Evolutionary conservation across 768 basidiomycete species (phyloP), one percentile per base, ranked within the genome.

Genomic region (Calocera cornea): DNA sequence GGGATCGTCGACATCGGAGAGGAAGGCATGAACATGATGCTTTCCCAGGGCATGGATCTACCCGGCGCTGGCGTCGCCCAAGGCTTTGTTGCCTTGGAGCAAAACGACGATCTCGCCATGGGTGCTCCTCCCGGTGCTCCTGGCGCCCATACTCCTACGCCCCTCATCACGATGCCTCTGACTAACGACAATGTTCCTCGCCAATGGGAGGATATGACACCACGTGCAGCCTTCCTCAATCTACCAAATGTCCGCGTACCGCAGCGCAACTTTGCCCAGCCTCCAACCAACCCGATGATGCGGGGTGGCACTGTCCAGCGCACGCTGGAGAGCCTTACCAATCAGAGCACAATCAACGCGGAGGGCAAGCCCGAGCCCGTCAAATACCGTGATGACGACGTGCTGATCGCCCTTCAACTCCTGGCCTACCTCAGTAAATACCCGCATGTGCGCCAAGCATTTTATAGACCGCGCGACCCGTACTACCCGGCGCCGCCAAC

Each of bases 391-490:
- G 94, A 98, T 74, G 95, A 99, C 72, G 95, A 97, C 70, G 92
- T 98, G 0, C 80, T 98, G 1, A 83, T 95, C 10, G 86, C 88
- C 22, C 78, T 99, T 14, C 95, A 99, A 75, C 86, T 98, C 1
- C 83, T 99, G 0, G 97, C 97, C 1, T 98, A 99, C 74, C 82
- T 98, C 19, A 92, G 89, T 78, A 98, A 99, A 77, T 98, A 99
- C 75, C 94, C 97, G 0, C 95, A 98, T 75, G 95, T 98, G 2
- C 82, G 97, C 11, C 88, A 94, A 73, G 92, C 94, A 5, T 98
- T 99, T 74, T 97, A 98, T 75, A 91, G 92, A 75, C 87, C 86
- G 0, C 82, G 90, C 0, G 77, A 80, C n/a, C 84, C 86, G n/a
- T 92, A 91, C 76, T 89, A 90, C 72, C 89, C 89, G 0, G 54